A percentile compares a stretch with the other conserved stretches of the same genome.
phyloP scores from a whole-genome alignment of 1,284 basidiomycete genomes.

The Microbotryomycetes sp. region DNA sequence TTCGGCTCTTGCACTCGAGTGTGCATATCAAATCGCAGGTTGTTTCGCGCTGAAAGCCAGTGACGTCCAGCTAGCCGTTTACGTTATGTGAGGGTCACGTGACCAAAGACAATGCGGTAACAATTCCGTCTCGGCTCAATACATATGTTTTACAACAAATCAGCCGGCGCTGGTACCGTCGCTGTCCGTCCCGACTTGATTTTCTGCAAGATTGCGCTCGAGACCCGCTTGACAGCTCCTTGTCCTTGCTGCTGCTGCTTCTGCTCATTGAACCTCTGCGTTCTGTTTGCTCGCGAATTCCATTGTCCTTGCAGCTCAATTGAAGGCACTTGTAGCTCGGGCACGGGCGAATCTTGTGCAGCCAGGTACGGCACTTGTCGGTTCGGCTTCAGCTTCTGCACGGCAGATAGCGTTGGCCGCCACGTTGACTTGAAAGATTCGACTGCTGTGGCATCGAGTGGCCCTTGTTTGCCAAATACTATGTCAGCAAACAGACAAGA shows the following conservation, averaged over 20 bases:
- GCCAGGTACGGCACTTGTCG: not conserved
- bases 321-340: conserved; percentile 11
- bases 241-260: conserved; percentile 18
- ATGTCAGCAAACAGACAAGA: not conserved
- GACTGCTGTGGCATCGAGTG: conserved; percentile 4
- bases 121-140: too few species aligned
- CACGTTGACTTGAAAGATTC: conserved; percentile 7
- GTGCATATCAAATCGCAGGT: too few species aligned
- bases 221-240: not conserved
- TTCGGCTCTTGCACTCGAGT: too few species aligned
- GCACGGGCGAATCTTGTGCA: not conserved
- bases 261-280: conserved; percentile 20
- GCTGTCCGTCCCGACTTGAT: not conserved
- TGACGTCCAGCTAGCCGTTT: too few species aligned
- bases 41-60: too few species aligned
- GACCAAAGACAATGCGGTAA: too few species aligned
- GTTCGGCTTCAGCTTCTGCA: conserved; percentile 1
- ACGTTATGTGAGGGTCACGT: too few species aligned
- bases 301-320: conserved; percentile 20
- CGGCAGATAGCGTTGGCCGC: conserved; percentile 10
- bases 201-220: not conserved
- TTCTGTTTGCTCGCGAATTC: conserved; percentile 20
- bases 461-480: not conserved
- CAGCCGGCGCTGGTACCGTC: too few species aligned
- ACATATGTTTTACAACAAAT: too few species aligned